Evolutionary conservation across 2,329 filamentous ascomycete genomes (phyloP).

Genomic region (Pseudogymnoascus sp.): DNA sequence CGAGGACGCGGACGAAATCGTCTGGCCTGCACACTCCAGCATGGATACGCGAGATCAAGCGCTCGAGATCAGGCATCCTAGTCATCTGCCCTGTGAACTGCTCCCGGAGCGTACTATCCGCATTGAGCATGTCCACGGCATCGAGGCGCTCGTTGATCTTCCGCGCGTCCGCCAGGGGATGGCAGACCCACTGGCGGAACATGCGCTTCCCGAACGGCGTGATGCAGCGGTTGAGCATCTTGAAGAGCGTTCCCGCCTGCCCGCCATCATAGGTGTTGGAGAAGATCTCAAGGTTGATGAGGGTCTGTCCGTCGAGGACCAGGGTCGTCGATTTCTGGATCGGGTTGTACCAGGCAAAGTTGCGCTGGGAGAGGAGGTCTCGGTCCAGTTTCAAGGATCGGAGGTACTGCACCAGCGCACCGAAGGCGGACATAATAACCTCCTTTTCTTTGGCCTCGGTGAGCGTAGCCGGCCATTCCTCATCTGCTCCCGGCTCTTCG

Average conservation of each 20-base stretch:
- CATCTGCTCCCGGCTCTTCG: constrained; percentile 43
- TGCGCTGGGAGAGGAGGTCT: constrained; percentile 78
- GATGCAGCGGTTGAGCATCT: constrained; percentile 84
- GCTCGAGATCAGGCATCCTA: constrained; percentile 89
- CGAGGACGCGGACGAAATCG: constrained; percentile 87
- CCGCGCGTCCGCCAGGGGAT: constrained; percentile 77
- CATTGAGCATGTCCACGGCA: constrained; percentile 87
- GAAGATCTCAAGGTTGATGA: constrained; percentile 98
- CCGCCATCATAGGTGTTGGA: constrained; percentile 86
- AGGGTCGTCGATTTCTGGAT: constrained; percentile 84
- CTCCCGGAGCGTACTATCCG: constrained; percentile 71
- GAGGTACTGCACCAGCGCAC: constrained; percentile 82
- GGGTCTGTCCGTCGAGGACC: constrained; percentile 87
- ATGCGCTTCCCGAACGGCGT: constrained; percentile 96
- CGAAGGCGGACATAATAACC: constrained; percentile 81
- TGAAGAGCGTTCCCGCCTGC: constrained; percentile 78
- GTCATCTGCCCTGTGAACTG: constrained; percentile 82
- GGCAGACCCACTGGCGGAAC: constrained; percentile 95
- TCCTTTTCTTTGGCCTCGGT: constrained; percentile 69
- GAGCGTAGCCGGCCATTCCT: constrained; percentile 70
- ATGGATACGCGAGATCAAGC: constrained; percentile 89
- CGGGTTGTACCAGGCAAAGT: constrained; percentile 86
- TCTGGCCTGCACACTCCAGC: constrained; percentile 83
- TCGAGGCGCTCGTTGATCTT: constrained; percentile 93
- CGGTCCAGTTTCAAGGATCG: constrained; percentile 81